These are phyloP conservation scores for Annulohypoxylon stygium DNA, from an alignment of 495 filamentous ascomycete genomes.

Conservation along the genomic window DNA sequence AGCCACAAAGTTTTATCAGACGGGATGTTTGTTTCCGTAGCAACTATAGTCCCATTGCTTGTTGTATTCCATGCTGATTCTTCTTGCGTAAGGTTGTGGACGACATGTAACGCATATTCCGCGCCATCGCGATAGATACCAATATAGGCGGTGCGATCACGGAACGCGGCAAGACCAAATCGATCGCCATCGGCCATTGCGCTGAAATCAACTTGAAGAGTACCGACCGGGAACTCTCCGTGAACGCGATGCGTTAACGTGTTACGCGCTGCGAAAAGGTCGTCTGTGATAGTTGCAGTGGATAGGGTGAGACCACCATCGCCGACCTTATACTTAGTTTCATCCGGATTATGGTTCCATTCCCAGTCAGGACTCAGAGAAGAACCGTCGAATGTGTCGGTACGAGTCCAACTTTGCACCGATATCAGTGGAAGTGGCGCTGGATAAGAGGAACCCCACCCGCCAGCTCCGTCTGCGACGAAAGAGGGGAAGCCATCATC, in stretches of 20 bases:
- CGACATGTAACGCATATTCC: conserved; percentile 43
- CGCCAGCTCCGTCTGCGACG: conserved; percentile 53
- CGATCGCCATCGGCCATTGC: conserved; percentile 66
- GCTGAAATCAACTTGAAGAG: conserved; percentile 61
- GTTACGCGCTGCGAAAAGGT: conserved; percentile 67
- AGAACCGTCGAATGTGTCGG: conserved; percentile 59
- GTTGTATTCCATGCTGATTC: conserved; percentile 58
- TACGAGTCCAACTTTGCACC: conserved; percentile 48
- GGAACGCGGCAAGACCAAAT: conserved; percentile 64
- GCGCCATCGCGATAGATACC: conserved; percentile 55
- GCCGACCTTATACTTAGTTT: conserved; percentile 45
- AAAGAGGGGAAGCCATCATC: conserved; percentile 64
- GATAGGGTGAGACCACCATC: conserved; percentile 56
- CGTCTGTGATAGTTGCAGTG: conserved; percentile 65
- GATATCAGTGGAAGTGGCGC: conserved; percentile 53
- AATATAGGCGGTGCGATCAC: conserved; percentile 66
- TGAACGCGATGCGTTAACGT: conserved; percentile 68
- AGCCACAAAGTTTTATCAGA: conserved; percentile 56
- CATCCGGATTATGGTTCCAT: conserved; percentile 74
- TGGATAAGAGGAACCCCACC: conserved; percentile 62
- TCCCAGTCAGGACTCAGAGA: conserved; percentile 64
- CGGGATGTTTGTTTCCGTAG: conserved; percentile 43
- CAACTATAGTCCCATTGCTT: conserved; percentile 55
- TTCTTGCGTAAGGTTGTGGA: conserved; percentile 38
- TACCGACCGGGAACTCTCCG: conserved; percentile 62